These are phyloP conservation scores for Mucor mucedo DNA, from an alignment of 371 early-diverging fungal genomes.

Conservation along the genomic window DNA sequence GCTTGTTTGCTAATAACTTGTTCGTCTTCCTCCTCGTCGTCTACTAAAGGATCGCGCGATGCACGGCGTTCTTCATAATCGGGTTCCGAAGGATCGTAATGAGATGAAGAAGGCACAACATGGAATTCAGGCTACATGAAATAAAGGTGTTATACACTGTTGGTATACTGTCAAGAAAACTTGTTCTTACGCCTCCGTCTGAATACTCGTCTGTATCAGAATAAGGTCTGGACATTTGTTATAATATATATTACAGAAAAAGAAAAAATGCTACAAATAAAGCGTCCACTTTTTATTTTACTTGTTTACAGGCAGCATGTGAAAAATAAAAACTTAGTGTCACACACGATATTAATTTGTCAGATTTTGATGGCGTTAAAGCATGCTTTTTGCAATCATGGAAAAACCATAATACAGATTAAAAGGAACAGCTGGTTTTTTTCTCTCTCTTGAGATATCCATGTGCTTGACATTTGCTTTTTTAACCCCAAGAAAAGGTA, in stretches of 20 bases:
- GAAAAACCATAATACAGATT: no score
- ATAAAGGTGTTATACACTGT: background rate
- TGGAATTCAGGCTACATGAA: slow-evolving; percentile 19
- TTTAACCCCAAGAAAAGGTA: no score
- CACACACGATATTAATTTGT: no score
- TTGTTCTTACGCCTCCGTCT: slow-evolving; percentile 18
- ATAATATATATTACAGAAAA: background rate
- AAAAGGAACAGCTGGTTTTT: no score
- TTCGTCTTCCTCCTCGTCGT: slow-evolving; percentile 1
- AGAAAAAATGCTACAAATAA: background rate
- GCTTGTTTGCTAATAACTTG: slow-evolving; percentile 3
- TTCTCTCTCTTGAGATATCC: no score
- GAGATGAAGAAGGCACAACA: slow-evolving; percentile 23
- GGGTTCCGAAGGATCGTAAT: slow-evolving; percentile 18
- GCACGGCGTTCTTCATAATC: slow-evolving; percentile 1
- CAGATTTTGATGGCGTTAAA: no score
- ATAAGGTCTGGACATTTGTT: slow-evolving; percentile 17
- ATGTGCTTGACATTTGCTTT: no score
- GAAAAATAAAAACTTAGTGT: background rate
- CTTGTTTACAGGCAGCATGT: background rate
- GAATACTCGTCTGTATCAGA: slow-evolving; percentile 32
- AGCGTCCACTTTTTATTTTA: background rate
- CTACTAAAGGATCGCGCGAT: slow-evolving; percentile 5
- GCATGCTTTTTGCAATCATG: no score
- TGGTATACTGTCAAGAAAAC: background rate